These are phyloP conservation scores for Acer campestre DNA, from an alignment of 345 rosid species.

Conservation along the genomic window DNA sequence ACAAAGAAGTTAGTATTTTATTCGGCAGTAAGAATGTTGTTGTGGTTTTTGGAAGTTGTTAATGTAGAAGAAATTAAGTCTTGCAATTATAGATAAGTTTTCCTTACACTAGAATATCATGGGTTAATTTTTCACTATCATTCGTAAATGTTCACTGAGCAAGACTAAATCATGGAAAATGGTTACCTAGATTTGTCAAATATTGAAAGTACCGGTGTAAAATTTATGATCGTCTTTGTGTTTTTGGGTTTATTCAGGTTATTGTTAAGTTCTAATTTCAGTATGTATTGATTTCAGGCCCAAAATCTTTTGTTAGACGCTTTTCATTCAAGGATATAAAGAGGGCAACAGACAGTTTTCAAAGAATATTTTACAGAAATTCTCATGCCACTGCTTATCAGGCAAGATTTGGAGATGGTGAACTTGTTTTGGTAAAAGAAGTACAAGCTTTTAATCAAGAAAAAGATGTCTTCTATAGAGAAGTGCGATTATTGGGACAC, in stretches of 20 bases:
- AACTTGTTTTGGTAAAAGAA: conserved; percentile 72
- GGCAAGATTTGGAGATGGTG: conserved; percentile 74
- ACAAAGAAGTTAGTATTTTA: not conserved
- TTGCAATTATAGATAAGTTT: too few species aligned
- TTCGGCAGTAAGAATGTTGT: not conserved
- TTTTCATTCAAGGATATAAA: conserved; percentile 68
- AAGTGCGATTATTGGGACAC: conserved; percentile 73
- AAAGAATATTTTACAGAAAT: conserved; percentile 58
- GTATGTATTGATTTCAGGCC: conserved; percentile 42
- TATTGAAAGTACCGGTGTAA: not conserved
- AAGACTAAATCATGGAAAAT: too few species aligned
- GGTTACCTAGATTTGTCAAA: not conserved
- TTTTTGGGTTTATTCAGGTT: not conserved
- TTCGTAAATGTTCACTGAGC: not conserved
- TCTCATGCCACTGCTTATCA: conserved; percentile 67
- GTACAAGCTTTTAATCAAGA: conserved; percentile 48
- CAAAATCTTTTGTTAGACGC: conserved; percentile 53
- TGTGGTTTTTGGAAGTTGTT: not conserved
- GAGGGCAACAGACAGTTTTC: conserved; percentile 79
- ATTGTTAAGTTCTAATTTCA: not conserved
- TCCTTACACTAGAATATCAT: too few species aligned
- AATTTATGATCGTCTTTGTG: not conserved
- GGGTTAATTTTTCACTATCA: too few species aligned
- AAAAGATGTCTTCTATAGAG: conserved; percentile 57
- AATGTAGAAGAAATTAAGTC: not conserved